These are phyloP conservation scores for Geotrichum phurueaensis DNA, from an alignment of 1,139 yeast species.

Conservation along the genomic window DNA sequence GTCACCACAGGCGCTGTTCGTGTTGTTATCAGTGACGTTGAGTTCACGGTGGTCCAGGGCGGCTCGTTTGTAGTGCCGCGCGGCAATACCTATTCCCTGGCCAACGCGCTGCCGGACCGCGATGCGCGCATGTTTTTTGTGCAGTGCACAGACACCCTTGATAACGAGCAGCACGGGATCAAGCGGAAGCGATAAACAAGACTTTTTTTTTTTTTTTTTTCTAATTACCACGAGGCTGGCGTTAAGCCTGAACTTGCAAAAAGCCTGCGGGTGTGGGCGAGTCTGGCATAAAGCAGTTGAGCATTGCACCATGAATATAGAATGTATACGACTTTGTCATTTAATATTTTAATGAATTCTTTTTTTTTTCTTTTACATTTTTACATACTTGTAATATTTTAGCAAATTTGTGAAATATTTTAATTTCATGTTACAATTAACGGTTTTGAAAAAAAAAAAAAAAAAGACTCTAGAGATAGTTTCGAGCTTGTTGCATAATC, in stretches of 20 bases:
- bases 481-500: no score
- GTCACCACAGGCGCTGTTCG: conserved; percentile 67
- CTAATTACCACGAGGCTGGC: no score
- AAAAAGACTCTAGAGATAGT: no score
- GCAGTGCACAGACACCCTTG: conserved; percentile 48
- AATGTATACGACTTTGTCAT: not conserved
- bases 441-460: no score
- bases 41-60: conserved; percentile 62
- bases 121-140: conserved; percentile 69
- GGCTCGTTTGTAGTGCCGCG: conserved; percentile 80
- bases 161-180: conserved; percentile 8
- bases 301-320: not conserved
- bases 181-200: not conserved
- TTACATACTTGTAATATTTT: no score
- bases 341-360: not conserved
- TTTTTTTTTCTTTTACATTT: not conserved
- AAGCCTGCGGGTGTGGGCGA: not conserved
- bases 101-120: conserved; percentile 47
- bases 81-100: conserved; percentile 61
- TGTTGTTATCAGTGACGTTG: conserved; percentile 54
- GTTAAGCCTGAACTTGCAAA: not conserved
- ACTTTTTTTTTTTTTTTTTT: not conserved
- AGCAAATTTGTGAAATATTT: no score
- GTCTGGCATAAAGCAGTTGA: not conserved
- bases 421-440: no score